These are phyloP conservation scores for Candida nanaspora DNA, from an alignment of 805 yeast genomes.

Conservation along the genomic window DNA sequence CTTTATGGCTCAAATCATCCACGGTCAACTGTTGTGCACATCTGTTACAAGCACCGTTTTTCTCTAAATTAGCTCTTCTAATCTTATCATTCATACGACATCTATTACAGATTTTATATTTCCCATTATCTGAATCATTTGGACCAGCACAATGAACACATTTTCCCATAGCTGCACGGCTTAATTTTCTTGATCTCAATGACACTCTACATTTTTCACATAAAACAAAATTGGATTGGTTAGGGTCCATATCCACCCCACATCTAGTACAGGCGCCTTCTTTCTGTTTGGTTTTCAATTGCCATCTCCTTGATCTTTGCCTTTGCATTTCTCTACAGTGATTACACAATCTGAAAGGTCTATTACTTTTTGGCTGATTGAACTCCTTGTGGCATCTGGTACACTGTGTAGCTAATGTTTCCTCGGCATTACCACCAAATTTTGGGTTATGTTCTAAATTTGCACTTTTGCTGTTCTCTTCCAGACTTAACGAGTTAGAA, in stretches of 20 bases:
- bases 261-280: constrained; percentile 61
- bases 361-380: constrained; percentile 34
- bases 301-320: constrained; percentile 60
- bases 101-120: constrained; percentile 57
- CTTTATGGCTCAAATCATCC: constrained; percentile 47
- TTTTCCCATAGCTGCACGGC: constrained; percentile 53
- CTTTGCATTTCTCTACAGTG: constrained; percentile 62
- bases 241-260: constrained; percentile 38
- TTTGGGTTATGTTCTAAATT: no score
- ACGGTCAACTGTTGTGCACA: constrained; percentile 46
- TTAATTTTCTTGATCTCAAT: constrained; percentile 47
- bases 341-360: constrained; percentile 47
- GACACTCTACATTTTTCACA: constrained; percentile 55
- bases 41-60: constrained; percentile 53
- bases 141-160: constrained; percentile 68
- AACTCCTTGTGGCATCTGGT: constrained; percentile 56
- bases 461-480: no score
- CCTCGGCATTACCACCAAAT: no score
- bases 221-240: constrained; percentile 45
- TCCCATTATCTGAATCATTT: constrained; percentile 34
- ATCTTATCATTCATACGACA: constrained; percentile 57
- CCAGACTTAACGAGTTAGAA: no score
- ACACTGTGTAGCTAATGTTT: constrained; percentile 28
- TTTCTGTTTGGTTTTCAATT: constrained; percentile 49
- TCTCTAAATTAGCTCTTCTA: constrained; percentile 49